Base-by-base conservation (phyloP, 352 stramenopile species). In the Globisporangium nodosum region DNA sequence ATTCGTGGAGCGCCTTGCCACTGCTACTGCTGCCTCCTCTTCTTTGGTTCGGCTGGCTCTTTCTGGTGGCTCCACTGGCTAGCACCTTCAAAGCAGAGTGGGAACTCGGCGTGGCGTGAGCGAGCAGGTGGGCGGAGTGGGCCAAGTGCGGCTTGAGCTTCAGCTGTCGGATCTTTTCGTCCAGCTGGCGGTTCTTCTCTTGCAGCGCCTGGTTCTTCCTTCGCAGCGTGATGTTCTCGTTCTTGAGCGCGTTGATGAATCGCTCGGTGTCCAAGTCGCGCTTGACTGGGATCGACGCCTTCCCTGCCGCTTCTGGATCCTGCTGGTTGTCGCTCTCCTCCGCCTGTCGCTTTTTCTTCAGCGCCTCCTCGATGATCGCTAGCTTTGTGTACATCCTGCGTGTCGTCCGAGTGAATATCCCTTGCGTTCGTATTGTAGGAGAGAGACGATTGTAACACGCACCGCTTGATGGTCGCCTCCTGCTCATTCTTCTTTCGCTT, bases 401-500 rank as follows among this genome's bases (percentile, higher is more conserved):
- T 7, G 20, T 12, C n/a, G 4, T 37, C 45, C 46, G 9, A 40
- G 20, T 12, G 43, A 24, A 1, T 24, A 24, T 24, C 21, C 21
- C 21, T 24, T 24, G 21, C 21, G 21, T 24, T 24, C 21, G 21
- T 24, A 24, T 24, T 43, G 0, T 24, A 3, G 15, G 24, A 18
- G 18, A 58, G 21, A 52, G 48, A 51, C 18, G 63, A 37, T 5
- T 27, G 20, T 18, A 8, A 13, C 13, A 30, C 63, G 30, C 60
- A 92, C 82, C 81, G 63, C 69, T 94, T 96, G 68, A 95, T 96
- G 40, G 84, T 92, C 30, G 74, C 77, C 56, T 96, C 85, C 70
- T 96, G 87, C 63, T 96, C 86, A 80, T 96, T 95, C 65, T 94
- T 95, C 73, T 94, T 94, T 65, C 85, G 86, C 77, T 94, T 95